Evolutionary conservation across 345 rosid species (phyloP), one percentile per base, ranked within the genome.

Genomic region (Streptanthus diversifolius): DNA sequence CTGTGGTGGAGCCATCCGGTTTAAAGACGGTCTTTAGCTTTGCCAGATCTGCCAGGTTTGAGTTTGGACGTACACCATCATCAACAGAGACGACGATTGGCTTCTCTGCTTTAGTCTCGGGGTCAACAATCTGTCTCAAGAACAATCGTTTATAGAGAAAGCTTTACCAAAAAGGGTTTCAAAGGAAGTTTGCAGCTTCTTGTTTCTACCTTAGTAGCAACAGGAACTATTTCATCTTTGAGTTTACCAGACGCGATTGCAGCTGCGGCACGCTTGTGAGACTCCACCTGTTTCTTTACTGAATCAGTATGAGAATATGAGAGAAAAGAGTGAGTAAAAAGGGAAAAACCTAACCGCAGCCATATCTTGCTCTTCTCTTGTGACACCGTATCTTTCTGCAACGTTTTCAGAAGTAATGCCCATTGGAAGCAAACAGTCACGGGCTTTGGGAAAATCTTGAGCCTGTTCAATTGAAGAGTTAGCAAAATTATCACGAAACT

Each of bases 401-500:
- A 95, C 99, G 77, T 91, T 95, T 84, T 95, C 99, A 57, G 97
- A 91, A 71, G 96, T 95, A 30, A 91, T 78, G 8, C 99, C 99
- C 97, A 95, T 89, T 18, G 97, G 97, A 77, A 95, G 93, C 79
- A 95, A 93, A 81, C 97, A 95, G 61, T 95, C 96, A 24, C 89
- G 86, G 18, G 96, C 92, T 81, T 86, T 85, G 0, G 82, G 79
- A 73, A 90, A 90, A 67, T 74, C 72, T 44, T 84, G 84, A 19
- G 76, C 85, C 97, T 91, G 79, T 60, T 59, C 54, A 43, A 66
- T 27, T 0, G 9, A 24, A 1, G 19, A 49, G 41, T 37, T 22
- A 5, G 53, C 63, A 53, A 53, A 29, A 37, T 12, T 19, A 49
- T 49, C 47, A 49, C 13, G 25, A 45, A 33, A 3, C 7, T 54